Evolutionary conservation across 192 early-diverging fungal genomes (phyloP).

Genomic region (Backusella luteola): DNA sequence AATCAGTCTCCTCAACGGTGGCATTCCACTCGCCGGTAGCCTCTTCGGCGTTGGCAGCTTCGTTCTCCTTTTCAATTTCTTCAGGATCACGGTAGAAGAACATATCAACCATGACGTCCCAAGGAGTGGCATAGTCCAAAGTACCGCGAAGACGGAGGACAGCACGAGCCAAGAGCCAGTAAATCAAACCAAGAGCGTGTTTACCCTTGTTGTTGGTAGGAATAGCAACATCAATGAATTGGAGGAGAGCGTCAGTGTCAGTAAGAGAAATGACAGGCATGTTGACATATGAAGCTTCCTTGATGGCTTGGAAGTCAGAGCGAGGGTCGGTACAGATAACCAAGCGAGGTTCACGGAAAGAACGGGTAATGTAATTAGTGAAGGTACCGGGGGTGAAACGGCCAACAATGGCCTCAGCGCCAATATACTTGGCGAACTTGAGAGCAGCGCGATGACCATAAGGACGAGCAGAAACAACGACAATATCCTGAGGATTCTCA

Average conservation of each 20-base stretch:
- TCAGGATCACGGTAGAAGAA: slow-evolving; percentile 99
- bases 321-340: slow-evolving; percentile 97
- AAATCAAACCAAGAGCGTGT: slow-evolving; percentile 96
- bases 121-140: slow-evolving; percentile 78
- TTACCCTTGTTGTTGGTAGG: slow-evolving; percentile 99
- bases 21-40: slow-evolving; percentile 36
- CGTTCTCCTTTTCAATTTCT: slow-evolving; percentile 93
- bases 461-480: slow-evolving; percentile 92
- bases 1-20: slow-evolving; percentile 45
- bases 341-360: slow-evolving; percentile 98
- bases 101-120: slow-evolving; percentile 99
- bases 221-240: slow-evolving; percentile 96
- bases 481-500: slow-evolving; percentile 97
- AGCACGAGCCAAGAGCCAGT: slow-evolving; percentile 96
- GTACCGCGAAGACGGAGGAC: slow-evolving; percentile 95
- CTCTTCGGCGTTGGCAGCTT: slow-evolving; percentile 39
- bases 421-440: slow-evolving; percentile 98
- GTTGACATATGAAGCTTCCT: slow-evolving; percentile 99
- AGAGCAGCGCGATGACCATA: slow-evolving; percentile 97
- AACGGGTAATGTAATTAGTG: slow-evolving; percentile 99
- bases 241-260: slow-evolving; percentile 95
- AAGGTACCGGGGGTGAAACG: slow-evolving; percentile 99
- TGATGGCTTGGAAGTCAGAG: slow-evolving; percentile 97
- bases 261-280: slow-evolving; percentile 99
- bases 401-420: slow-evolving; percentile 97